Base-by-base conservation (phyloP, 2,329 filamentous ascomycete species). In the Achaetomium macrosporum region DNA sequence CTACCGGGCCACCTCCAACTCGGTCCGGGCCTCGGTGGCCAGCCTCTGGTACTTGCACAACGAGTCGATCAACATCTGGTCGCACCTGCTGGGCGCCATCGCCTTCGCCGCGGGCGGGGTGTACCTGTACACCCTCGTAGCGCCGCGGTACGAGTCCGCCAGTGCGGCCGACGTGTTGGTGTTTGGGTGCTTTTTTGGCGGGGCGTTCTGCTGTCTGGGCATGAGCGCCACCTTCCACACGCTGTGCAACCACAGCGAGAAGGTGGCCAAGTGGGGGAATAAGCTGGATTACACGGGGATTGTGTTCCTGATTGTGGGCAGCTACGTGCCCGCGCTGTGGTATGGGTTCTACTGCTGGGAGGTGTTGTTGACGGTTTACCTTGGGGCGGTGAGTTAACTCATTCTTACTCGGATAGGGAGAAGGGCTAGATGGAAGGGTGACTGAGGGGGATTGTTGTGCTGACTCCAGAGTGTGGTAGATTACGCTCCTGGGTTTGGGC, bases 251-350 rank as follows among this genome's bases (percentile, higher is more conserved):
- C 93, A 99, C 69, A 93, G 88, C 16, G 81, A 83, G 36, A 70
- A 71, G 1, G 88, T 96, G 13, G 84, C 87, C 2, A 84, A 81
- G 57, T 88, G 90, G 75, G 91, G 91, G 11, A 97, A 97, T 68
- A 89, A 95, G 68, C 73, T 97, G 52, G 93, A 99, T 67, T 97
- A 99, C 67, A 82, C 92, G 5, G 93, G 93, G 7, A 99, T 99
- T 61, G 88, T 97, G 30, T 82, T 85, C 45, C 73, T 99, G 60
- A 97, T 97, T 54, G 88, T 92, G 60, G 93, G 93, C 7, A 92
- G 87, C 66, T 96, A 92, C 65, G 82, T 97, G 42, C 91, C 93
- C 2, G 87, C 88, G 46, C 70, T 99, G 54, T 93, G 89, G 69
- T 96, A 95, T 68, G 90, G 86, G 3, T 90, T 95, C 67, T 88